Conservation (phyloP, 176 grass and related monocot genomes). For the Oryza punctata region DNA sequence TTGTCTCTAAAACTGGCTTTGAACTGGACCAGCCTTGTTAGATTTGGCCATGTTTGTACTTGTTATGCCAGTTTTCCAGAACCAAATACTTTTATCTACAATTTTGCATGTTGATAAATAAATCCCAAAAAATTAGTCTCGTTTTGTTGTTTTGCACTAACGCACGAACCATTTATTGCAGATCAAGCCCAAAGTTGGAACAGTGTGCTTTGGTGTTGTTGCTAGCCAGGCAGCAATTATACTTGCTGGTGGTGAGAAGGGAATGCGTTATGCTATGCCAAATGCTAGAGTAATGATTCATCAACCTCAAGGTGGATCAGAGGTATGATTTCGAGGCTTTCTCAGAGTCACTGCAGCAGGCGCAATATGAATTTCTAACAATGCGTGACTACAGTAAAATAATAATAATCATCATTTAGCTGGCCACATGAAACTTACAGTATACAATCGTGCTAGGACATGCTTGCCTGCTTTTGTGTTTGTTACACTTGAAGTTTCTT, state of each 20-base stretch:
- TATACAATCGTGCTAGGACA: background rate
- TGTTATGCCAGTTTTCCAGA: background rate
- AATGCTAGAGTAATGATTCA: slow-evolving; percentile 98
- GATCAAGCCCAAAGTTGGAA: slow-evolving; percentile 96
- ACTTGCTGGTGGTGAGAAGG: slow-evolving; percentile 94
- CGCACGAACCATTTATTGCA: slow-evolving; percentile 30
- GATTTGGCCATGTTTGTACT: background rate
- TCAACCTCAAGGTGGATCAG: slow-evolving; percentile 87
- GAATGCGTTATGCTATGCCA: slow-evolving; percentile 97
- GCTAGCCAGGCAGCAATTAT: slow-evolving; percentile 88
- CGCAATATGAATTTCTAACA: background rate
- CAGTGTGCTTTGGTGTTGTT: slow-evolving; percentile 87
- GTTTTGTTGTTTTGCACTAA: slow-evolving; percentile 27
- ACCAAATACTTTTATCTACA: slow-evolving; percentile 4
- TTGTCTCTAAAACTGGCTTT: background rate
- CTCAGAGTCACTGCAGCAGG: slow-evolving; percentile 1
- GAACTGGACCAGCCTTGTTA: background rate
- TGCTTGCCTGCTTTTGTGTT: slow-evolving; percentile 1
- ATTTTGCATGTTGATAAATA: slow-evolving; percentile 10
- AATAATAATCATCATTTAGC: background rate
- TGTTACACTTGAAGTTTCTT: slow-evolving; percentile 16
- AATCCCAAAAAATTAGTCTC: background rate
- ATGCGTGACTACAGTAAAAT: background rate
- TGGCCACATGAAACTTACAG: background rate
- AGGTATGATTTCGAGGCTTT: slow-evolving; percentile 52